phyloP scores from a whole-genome alignment of 2,329 filamentous ascomycete species.

The Coniochaeta hoffmannii region DNA sequence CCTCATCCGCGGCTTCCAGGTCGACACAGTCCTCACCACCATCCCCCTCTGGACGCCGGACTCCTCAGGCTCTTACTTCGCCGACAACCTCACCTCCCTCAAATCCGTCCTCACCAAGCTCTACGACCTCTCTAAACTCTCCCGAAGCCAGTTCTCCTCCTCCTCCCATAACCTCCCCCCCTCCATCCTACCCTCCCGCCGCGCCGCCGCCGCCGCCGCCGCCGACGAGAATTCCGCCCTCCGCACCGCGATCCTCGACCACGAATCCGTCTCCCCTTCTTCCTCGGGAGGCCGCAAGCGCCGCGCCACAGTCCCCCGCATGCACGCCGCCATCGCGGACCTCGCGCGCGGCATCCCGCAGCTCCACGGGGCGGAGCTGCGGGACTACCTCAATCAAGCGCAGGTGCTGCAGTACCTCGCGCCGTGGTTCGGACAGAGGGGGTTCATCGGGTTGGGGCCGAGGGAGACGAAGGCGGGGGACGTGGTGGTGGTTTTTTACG shows the following conservation, averaged over 20 bases:
- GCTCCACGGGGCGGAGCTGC: not conserved
- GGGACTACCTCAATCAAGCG: not conserved
- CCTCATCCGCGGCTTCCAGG: not conserved
- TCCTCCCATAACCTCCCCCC: not conserved
- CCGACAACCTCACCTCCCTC: not conserved
- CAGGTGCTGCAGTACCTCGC: constrained; percentile 3
- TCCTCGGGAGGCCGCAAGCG: not conserved
- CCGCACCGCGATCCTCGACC: not conserved
- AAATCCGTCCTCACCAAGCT: not conserved
- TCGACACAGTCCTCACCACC: not conserved
- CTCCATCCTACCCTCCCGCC: not conserved
- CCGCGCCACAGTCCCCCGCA: not conserved
- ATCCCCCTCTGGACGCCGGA: not conserved
- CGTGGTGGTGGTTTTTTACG: constrained; percentile 10
- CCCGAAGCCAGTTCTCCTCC: not conserved
- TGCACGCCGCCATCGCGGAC: not conserved
- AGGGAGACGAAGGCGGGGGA: constrained; percentile 4
- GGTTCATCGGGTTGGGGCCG: constrained; percentile 8
- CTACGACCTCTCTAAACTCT: not conserved
- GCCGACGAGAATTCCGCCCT: not conserved
- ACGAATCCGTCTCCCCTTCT: not conserved
- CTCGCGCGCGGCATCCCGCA: not conserved
- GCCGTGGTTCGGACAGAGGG: constrained; percentile 8
- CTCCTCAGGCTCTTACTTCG: not conserved
- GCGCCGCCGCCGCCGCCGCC: not conserved